A percentile compares a stretch with the other conserved stretches of the same genome.
These are phyloP conservation scores for Lactarius hatsudake DNA, from an alignment of 768 basidiomycete genomes.

Conservation along the genomic window DNA sequence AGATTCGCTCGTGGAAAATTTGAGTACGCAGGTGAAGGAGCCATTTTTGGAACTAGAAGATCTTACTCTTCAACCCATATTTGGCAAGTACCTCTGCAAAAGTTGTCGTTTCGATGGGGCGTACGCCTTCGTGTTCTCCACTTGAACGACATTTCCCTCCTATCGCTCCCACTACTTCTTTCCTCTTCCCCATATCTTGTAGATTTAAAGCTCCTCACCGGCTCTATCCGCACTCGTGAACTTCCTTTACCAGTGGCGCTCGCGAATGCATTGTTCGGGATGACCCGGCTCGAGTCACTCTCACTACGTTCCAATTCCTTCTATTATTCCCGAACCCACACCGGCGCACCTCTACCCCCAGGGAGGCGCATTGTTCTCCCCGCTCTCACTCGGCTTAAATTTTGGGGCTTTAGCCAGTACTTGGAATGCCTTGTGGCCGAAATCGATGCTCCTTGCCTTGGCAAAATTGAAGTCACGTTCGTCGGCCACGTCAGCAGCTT, in stretches of 20 bases:
- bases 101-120: background rate
- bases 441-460: background rate
- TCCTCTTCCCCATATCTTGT: background rate
- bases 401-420: background rate
- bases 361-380: background rate
- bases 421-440: background rate
- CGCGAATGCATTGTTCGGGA: background rate
- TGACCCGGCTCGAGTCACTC: background rate
- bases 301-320: background rate
- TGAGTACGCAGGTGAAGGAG: background rate
- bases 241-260: background rate
- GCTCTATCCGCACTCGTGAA: background rate
- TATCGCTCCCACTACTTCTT: background rate
- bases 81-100: no score
- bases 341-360: background rate
- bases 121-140: background rate
- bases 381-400: background rate
- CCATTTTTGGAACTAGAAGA: background rate
- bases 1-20: background rate
- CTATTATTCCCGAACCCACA: no score
- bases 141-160: background rate
- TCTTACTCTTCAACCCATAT: background rate
- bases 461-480: background rate
- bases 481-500: background rate
- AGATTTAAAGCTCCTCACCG: background rate